phyloP scores from a whole-genome alignment of 78 protist species.

The Dictyostelium intermedium region DNA sequence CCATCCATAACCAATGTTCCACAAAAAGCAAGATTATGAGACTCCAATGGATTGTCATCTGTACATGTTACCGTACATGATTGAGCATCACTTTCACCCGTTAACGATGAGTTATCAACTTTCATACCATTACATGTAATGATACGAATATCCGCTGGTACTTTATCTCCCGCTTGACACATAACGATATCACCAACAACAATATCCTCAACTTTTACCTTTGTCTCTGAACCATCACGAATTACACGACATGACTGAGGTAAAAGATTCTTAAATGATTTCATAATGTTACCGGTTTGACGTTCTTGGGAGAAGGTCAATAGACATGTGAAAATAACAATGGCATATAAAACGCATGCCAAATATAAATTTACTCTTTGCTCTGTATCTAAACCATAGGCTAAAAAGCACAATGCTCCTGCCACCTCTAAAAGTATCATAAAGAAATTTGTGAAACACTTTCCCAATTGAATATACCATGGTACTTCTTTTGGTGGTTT shows the following conservation, averaged over 20 bases:
- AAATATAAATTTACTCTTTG: constrained; percentile 80
- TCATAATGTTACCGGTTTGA: constrained; percentile 89
- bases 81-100: constrained; percentile 96
- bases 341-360: constrained; percentile 91
- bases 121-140: constrained; percentile 72
- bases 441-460: constrained; percentile 63
- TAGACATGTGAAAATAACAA: constrained; percentile 92
- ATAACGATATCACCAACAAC: constrained; percentile 87
- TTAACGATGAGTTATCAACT: constrained; percentile 92
- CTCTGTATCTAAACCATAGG: constrained; percentile 46
- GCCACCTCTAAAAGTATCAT: constrained; percentile 75
- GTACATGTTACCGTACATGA: constrained; percentile 72
- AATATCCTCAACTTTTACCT: constrained; percentile 28
- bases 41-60: constrained; percentile 84
- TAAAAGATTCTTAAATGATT: constrained; percentile 79
- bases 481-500: constrained; percentile 79
- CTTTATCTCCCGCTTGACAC: constrained; percentile 71
- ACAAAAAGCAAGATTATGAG: constrained; percentile 88
- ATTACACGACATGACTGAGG: constrained; percentile 84
- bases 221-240: constrained; percentile 83
- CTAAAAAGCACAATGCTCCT: constrained; percentile 66
- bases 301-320: constrained; percentile 92
- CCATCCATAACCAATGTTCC: constrained; percentile 90
- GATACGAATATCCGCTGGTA: constrained; percentile 96
- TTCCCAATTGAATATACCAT: constrained; percentile 44